Evolutionary conservation across 805 yeast genomes (phyloP), one percentile per base, ranked within the genome.

Genomic region (Blastobotrys attinorum): DNA sequence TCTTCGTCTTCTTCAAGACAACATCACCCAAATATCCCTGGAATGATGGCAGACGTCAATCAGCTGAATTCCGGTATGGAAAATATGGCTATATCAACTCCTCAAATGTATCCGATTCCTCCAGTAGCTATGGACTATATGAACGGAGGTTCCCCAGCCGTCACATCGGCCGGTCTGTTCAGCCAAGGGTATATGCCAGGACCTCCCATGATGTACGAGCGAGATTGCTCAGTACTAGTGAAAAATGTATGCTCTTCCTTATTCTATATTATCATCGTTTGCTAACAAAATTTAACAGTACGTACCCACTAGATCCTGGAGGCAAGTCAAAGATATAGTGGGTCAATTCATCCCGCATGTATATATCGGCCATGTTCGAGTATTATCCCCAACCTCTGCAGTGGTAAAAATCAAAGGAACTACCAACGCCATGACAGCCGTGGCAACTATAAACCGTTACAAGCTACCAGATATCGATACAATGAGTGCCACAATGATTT

Each of bases 221-320:
- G 39, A 13, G 39, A 37, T 17, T 37, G 16, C 39, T 16, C 39
- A 22, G 13, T 37, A 18, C 13, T 22, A 11, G 29, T 37, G 21
- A 23, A 22, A 5, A 37, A 37, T 37, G 29, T 25, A 11, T 11
- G 29, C 11, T 8, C 11, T 11, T 8, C 29, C 11, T 25, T 25
- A 8, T 25, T 25, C 11, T 8, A 25, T 25, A 8, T 7, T 8
- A 25, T n/a, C n/a, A n/a, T n/a, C n/a, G n/a, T n/a, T n/a, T n/a
- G 29, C 29, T 25, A 25, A 25, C 29, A 25, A 25, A 11, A 25
- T 7, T n/a, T n/a, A 11, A 25, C 29, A 25, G 29, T 37, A 37
- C 25, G 21, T 25, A n/a, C 36, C 43, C 20, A 29, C 37, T 15
- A 21, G 15, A 6, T 31, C 37, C 25, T 73, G 22, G 92, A 41